These are phyloP conservation scores for Aurantiochytrium sp. DNA, from an alignment of 108 stramenopile species.

Conservation along the genomic window DNA sequence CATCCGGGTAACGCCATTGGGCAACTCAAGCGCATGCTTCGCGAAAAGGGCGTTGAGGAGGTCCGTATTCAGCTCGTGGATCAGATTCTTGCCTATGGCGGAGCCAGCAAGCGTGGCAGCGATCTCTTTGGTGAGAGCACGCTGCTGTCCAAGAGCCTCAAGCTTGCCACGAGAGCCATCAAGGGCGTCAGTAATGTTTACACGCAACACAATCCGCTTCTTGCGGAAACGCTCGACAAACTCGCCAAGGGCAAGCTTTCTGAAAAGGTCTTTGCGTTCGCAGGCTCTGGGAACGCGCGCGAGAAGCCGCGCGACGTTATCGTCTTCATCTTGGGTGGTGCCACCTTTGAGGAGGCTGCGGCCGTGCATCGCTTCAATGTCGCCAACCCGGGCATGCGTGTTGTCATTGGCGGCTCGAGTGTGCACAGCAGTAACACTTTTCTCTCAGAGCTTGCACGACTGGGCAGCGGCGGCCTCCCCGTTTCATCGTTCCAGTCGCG, in stretches of 20 bases:
- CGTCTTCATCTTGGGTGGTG: slow-evolving; percentile 88
- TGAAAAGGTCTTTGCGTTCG: slow-evolving; percentile 64
- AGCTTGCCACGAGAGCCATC: slow-evolving; percentile 81
- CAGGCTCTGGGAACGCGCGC: not conserved
- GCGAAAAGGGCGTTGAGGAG: slow-evolving; percentile 71
- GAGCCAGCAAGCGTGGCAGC: slow-evolving; percentile 29
- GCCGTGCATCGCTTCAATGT: slow-evolving; percentile 76
- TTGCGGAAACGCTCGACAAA: slow-evolving; percentile 76
- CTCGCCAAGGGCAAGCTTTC: slow-evolving; percentile 75
- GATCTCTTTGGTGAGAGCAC: slow-evolving; percentile 40
- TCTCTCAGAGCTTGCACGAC: slow-evolving; percentile 67
- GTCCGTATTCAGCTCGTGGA: slow-evolving; percentile 81
- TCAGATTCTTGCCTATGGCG: slow-evolving; percentile 80
- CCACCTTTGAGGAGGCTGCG: slow-evolving; percentile 90
- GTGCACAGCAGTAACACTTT: slow-evolving; percentile 91
- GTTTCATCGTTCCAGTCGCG: not conserved
- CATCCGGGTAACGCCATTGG: slow-evolving; percentile 62
- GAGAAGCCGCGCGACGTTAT: slow-evolving; percentile 53
- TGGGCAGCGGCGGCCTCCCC: not conserved
- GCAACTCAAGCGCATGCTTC: slow-evolving; percentile 71
- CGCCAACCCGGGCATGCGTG: slow-evolving; percentile 38
- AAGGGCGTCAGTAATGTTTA: slow-evolving; percentile 95
- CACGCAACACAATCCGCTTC: slow-evolving; percentile 86
- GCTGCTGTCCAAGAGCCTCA: slow-evolving; percentile 75
- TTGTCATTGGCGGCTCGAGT: slow-evolving; percentile 81